These are phyloP conservation scores for Scutellospora calospora DNA, from an alignment of 371 early-diverging fungal species.

Conservation along the genomic window DNA sequence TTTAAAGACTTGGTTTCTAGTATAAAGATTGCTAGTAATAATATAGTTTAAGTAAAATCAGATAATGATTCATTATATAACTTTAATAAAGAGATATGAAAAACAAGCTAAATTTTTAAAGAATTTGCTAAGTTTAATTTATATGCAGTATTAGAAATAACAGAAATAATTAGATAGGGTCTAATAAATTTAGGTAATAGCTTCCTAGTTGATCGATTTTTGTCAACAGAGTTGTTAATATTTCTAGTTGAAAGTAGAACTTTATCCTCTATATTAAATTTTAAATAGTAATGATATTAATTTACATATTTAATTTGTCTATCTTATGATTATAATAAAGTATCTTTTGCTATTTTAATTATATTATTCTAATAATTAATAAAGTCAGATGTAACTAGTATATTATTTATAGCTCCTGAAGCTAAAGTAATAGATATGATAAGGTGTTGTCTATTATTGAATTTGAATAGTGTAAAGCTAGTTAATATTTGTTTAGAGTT, in stretches of 20 bases:
- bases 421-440: no score
- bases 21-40: no score
- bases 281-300: not conserved
- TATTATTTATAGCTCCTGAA: no score
- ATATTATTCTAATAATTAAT: no score
- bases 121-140: slow-evolving; percentile 22
- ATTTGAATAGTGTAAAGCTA: not conserved
- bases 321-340: slow-evolving; percentile 4
- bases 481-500: slow-evolving; percentile 48
- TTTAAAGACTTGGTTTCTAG: no score
- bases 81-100: no score
- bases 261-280: not conserved
- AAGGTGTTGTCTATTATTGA: not conserved
- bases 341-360: no score
- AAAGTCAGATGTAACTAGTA: no score
- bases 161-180: slow-evolving; percentile 21
- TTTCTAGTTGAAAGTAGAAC: not conserved
- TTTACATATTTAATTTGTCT: slow-evolving; percentile 11
- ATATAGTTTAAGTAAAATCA: no score
- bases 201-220: not conserved
- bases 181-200: no score
- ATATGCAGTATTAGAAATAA: no score
- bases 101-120: slow-evolving; percentile 10
- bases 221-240: not conserved
- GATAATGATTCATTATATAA: no score